A percentile compares a stretch with the other conserved stretches of the same genome.
These are phyloP conservation scores for Candida dajiaensis DNA, from an alignment of 805 yeast genomes.

Conservation along the genomic window DNA sequence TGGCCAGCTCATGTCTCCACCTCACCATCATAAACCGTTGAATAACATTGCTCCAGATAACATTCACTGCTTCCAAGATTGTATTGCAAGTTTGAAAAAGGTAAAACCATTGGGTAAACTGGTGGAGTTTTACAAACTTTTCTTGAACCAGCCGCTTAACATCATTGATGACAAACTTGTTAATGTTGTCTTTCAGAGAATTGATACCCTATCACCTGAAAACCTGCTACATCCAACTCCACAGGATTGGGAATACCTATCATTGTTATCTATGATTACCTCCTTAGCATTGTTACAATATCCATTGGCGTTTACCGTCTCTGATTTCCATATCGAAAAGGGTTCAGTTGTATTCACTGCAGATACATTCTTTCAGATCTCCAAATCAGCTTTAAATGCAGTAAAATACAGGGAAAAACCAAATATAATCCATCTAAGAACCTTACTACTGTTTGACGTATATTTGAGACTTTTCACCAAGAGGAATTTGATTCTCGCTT, in stretches of 20 bases:
- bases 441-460: constrained; percentile 13
- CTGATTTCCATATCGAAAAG: constrained; percentile 6
- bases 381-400: constrained; percentile 13
- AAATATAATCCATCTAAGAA: constrained; percentile 13
- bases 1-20: neutral
- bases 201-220: neutral
- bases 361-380: constrained; percentile 11
- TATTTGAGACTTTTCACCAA: constrained; percentile 13
- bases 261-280: constrained; percentile 14
- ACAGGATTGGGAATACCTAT: constrained; percentile 15
- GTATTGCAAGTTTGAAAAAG: constrained; percentile 4
- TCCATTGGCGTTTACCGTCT: constrained; percentile 5
- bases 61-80: constrained; percentile 1
- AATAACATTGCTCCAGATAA: neutral
- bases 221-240: neutral
- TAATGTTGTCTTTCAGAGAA: neutral
- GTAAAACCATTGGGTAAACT: neutral
- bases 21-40: neutral
- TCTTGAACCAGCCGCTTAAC: constrained; percentile 12
- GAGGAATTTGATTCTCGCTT: constrained; percentile 11
- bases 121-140: constrained; percentile 8
- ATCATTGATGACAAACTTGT: constrained; percentile 11
- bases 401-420: constrained; percentile 18
- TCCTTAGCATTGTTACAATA: constrained; percentile 14
- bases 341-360: constrained; percentile 7